Conservation (phyloP, 768 basidiomycete genomes). For the Pilatotrama ljubarskyi region DNA sequence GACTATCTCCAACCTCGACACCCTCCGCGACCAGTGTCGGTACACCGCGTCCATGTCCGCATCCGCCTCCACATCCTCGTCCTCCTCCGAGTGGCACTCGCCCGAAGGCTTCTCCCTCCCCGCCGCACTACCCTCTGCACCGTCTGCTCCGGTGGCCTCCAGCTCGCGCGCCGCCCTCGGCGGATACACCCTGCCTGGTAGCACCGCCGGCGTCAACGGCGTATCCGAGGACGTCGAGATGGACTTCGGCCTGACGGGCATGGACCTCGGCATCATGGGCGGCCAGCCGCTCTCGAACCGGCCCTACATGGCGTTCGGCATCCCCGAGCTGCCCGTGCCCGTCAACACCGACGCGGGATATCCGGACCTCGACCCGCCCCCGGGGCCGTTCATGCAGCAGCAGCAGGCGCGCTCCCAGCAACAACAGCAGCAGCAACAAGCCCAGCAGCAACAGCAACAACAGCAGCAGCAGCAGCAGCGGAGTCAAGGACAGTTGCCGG, state of each 20-base stretch:
- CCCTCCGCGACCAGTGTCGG: constrained; percentile 19
- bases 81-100: constrained; percentile 2
- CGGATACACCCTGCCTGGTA: not conserved
- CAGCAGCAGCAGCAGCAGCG: not conserved
- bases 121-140: not conserved
- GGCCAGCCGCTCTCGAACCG: constrained; percentile 42
- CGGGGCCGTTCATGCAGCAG: constrained; percentile 10
- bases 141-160: not conserved
- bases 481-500: not conserved
- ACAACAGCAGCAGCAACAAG: not conserved
- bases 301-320: constrained; percentile 35
- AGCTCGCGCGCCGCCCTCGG: not conserved
- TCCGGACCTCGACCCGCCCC: constrained; percentile 21
- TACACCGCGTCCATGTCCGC: not conserved
- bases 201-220: not conserved
- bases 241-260: constrained; percentile 22
- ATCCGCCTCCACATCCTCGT: constrained; percentile 7
- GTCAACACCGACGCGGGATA: constrained; percentile 9
- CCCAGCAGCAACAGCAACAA: not conserved
- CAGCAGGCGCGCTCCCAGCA: not conserved
- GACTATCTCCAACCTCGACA: constrained; percentile 19
- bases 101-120: constrained; percentile 1
- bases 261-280: constrained; percentile 42
- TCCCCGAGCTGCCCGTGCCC: constrained; percentile 6
- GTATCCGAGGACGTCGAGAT: constrained; percentile 19